A percentile compares a stretch with the other conserved stretches of the same genome.
phyloP scores from a whole-genome alignment of 2,329 filamentous ascomycete species.

The Akanthomyces lecanii region DNA sequence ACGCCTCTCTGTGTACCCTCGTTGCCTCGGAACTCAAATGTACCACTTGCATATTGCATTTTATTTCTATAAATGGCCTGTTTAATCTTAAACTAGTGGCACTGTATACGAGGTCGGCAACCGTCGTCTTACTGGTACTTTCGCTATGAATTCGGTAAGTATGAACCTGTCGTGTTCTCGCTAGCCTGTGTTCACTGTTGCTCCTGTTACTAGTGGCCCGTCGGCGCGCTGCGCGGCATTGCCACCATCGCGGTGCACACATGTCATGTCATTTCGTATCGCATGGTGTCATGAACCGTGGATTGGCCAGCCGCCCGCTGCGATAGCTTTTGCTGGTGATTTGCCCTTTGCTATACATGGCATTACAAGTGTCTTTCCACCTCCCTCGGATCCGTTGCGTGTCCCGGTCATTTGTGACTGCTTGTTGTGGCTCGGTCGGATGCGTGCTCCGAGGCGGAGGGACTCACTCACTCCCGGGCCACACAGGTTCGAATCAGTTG shows the following conservation, averaged over 20 bases:
- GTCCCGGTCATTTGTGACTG: no score
- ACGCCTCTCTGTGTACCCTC: background rate
- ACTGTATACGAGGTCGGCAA: constrained; percentile 2
- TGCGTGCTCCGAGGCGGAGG: no score
- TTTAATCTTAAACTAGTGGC: constrained; percentile 11
- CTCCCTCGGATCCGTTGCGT: no score
- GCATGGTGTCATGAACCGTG: background rate
- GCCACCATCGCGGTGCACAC: background rate
- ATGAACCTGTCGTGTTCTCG: background rate
- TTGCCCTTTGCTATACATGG: background rate
- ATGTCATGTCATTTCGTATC: background rate
- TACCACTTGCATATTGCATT: background rate
- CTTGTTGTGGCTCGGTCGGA: no score
- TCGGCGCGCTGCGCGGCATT: background rate
- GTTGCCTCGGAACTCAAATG: background rate
- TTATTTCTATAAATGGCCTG: background rate
- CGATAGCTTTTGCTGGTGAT: background rate
- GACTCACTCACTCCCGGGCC: no score
- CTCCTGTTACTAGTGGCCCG: background rate
- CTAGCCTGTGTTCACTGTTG: background rate
- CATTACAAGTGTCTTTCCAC: background rate
- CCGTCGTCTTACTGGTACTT: background rate
- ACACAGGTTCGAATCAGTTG: no score
- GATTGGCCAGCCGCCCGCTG: background rate
- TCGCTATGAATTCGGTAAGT: background rate